phyloP scores from a whole-genome alignment of 805 yeast genomes.

The Metschnikowia amazonensis region DNA sequence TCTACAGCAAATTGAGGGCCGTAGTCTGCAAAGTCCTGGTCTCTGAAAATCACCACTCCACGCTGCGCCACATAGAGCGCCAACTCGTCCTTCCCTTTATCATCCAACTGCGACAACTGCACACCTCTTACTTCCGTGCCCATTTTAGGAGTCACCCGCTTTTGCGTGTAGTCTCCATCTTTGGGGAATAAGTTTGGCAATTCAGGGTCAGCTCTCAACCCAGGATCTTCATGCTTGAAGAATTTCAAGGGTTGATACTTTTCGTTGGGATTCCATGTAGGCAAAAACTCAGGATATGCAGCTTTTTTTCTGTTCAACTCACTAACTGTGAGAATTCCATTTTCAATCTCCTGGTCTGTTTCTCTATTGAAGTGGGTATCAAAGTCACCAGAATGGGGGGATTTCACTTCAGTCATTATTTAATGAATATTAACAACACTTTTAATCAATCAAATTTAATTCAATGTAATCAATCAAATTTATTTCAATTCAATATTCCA shows the following conservation, averaged over 20 bases:
- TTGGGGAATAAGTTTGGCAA: conserved; percentile 50
- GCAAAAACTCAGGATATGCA: conserved; percentile 55
- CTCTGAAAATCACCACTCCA: conserved; percentile 64
- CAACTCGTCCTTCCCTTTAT: conserved; percentile 60
- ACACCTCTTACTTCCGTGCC: conserved; percentile 63
- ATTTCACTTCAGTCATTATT: conserved; percentile 8
- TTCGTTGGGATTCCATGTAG: conserved; percentile 64
- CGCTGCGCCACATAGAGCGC: conserved; percentile 66
- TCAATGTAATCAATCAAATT: too few relatives aligned
- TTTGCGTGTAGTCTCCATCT: conserved; percentile 24
- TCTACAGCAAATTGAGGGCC: conserved; percentile 50
- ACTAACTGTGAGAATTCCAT: conserved; percentile 48
- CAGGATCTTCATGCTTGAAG: conserved; percentile 61
- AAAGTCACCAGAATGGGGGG: conserved; percentile 27
- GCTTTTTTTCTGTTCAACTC: conserved; percentile 22
- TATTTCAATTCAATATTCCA: neutral
- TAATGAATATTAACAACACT: too few relatives aligned
- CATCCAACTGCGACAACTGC: conserved; percentile 52
- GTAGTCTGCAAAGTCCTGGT: conserved; percentile 52
- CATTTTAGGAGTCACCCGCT: conserved; percentile 59
- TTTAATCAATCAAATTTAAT: too few relatives aligned
- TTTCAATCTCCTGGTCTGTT: conserved; percentile 36
- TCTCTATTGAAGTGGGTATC: conserved; percentile 51
- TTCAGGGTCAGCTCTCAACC: conserved; percentile 58
- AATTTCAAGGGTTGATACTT: conserved; percentile 49